Conservation (phyloP, 805 yeast genomes). For the Ogataea allantospora region DNA sequence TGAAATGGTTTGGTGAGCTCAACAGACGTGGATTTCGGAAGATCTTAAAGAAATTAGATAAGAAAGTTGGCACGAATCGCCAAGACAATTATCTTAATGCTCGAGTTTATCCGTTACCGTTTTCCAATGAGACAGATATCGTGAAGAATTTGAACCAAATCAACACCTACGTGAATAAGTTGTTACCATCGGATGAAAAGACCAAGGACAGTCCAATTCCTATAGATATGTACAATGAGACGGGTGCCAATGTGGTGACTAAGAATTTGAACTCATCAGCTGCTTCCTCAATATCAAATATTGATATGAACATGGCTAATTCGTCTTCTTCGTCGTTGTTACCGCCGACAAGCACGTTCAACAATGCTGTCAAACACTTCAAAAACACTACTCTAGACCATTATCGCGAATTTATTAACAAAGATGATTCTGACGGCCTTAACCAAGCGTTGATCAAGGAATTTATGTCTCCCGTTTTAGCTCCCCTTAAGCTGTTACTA, state of each 20-base stretch:
- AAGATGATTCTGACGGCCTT: slow-evolving; percentile 39
- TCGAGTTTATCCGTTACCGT: slow-evolving; percentile 70
- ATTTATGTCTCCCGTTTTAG: slow-evolving; percentile 44
- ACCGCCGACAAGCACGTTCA: slow-evolving; percentile 24
- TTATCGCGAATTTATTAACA: slow-evolving; percentile 25
- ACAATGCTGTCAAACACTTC: slow-evolving; percentile 5
- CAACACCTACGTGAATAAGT: slow-evolving; percentile 48
- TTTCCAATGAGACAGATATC: slow-evolving; percentile 69
- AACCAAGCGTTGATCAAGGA: slow-evolving; percentile 42
- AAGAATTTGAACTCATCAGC: slow-evolving; percentile 19
- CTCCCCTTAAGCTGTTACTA: slow-evolving; percentile 55
- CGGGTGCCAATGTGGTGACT: slow-evolving; percentile 1
- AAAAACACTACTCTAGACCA: slow-evolving; percentile 22
- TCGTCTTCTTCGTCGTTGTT: slow-evolving; percentile 23
- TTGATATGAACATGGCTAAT: slow-evolving; percentile 19
- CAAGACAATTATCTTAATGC: slow-evolving; percentile 60
- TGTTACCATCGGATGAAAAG: slow-evolving; percentile 41
- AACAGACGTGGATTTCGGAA: slow-evolving; percentile 87
- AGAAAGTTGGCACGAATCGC: slow-evolving; percentile 64
- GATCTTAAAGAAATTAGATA: slow-evolving; percentile 87
- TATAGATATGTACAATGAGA: slow-evolving; percentile 19
- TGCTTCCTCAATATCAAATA: slow-evolving; percentile 25
- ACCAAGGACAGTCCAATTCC: slow-evolving; percentile 16
- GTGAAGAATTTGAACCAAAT: slow-evolving; percentile 51
- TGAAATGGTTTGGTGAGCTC: slow-evolving; percentile 92